Evolutionary conservation across 179 eudicot genomes (phyloP).

Genomic region (Beta macrorhiza): DNA sequence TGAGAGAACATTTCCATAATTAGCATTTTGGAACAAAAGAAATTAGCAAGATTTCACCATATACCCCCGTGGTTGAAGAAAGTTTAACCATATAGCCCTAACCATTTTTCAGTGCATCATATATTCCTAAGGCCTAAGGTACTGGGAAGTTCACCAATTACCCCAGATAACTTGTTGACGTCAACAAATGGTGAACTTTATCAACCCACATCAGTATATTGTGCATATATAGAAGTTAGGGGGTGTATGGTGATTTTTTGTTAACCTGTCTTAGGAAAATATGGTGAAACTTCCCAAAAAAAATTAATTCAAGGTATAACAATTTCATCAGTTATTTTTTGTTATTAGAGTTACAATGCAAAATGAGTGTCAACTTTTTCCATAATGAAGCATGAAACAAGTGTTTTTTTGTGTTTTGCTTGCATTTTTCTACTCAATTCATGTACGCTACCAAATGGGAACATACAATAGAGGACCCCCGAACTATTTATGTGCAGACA

Average conservation of each 20-base stretch:
- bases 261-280: too few species aligned
- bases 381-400: background rate
- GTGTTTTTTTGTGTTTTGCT: background rate
- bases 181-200: too few species aligned
- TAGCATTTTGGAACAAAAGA: background rate
- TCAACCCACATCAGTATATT: too few species aligned
- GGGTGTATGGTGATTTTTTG: too few species aligned
- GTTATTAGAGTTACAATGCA: background rate
- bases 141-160: too few species aligned
- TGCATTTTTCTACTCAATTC: background rate
- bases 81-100: too few species aligned
- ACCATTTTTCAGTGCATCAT: too few species aligned
- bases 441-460: background rate
- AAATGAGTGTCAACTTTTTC: background rate
- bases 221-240: too few species aligned
- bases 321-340: background rate
- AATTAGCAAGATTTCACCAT: too few species aligned
- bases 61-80: too few species aligned
- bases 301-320: background rate
- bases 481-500: background rate
- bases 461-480: background rate
- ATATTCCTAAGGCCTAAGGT: too few species aligned
- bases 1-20: conserved; percentile 29
- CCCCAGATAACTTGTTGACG: too few species aligned
- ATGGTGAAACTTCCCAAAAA: background rate